Evolutionary conservation across 768 basidiomycete genomes (phyloP), one percentile per base, ranked within the genome.

Genomic region (Pholiota conissans): DNA sequence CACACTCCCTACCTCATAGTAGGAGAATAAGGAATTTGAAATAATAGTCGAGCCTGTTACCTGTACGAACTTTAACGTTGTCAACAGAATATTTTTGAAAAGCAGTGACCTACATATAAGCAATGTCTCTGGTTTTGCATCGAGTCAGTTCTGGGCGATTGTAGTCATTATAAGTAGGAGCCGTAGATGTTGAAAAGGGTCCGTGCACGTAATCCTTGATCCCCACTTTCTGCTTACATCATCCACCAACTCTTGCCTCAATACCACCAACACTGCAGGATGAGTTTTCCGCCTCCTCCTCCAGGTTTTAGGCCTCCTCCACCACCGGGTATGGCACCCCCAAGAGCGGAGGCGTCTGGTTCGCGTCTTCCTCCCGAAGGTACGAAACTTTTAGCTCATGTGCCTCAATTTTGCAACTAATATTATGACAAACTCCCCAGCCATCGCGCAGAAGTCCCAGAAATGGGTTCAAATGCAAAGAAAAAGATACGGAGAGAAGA

Each of bases 391-490:
- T 60, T 59, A 28, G 39, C 30, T 14, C 39, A 27, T 48, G 58
- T 14, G 37, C 14, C 13, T 14, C 27, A 20, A n/a, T 20, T 40
- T 56, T 57, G 52, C 48, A 57, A 56, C 61, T 62, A 61, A 65
- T 42, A 14, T 64, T 61, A 47, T 63, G 52, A 62, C 64, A 57
- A 63, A 61, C 58, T 65, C 42, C 47, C 49, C 59, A 79, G 85
- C 89, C 60, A 82, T 98, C 65, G 85, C 87, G 32, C 87, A 91
- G 74, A 99, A 98, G 78, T 88, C 92, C 34, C 88, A 93, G 77
- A 98, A 98, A 80, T 98, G 94, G 94, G 78, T 91, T 55, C 89
- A 92, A 66, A 90, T 94, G 87, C 94, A 96, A 77, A 87, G 81
- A 75, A 94, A 89, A 74, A 83, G 94, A 58, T 97, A 93, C 62